phyloP scores from a whole-genome alignment of 257 asterid genomes.

The Cinchona pubescens region DNA sequence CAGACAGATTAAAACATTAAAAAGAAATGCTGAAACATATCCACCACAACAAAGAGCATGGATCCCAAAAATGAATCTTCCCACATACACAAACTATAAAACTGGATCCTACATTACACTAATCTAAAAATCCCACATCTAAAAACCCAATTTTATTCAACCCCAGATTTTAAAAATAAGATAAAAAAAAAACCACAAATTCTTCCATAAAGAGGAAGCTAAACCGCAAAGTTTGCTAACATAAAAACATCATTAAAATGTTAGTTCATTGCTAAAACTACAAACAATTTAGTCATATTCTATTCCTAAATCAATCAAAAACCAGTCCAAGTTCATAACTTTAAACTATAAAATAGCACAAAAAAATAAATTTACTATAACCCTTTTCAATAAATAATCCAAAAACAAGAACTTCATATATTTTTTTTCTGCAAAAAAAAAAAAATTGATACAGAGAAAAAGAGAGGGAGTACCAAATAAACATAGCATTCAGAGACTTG shows the following conservation, averaged over 20 bases:
- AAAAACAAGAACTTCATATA: not conserved
- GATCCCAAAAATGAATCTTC: too few species aligned
- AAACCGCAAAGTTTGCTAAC: not conserved
- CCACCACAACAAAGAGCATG: too few species aligned
- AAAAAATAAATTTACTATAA: not conserved
- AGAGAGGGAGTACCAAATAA: slow-evolving; percentile 57
- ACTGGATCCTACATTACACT: too few species aligned
- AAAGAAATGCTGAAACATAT: too few species aligned
- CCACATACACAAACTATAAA: too few species aligned
- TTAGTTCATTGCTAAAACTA: not conserved
- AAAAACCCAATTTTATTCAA: not conserved
- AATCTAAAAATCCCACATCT: not conserved
- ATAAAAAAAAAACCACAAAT: not conserved
- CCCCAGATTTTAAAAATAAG: too few species aligned
- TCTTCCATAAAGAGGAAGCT: not conserved
- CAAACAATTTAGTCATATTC: not conserved
- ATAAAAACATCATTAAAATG: not conserved
- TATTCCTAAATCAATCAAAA: slow-evolving; percentile 1
- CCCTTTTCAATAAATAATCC: slow-evolving; percentile 2
- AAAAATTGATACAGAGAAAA: not conserved
- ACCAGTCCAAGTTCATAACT: slow-evolving; percentile 4
- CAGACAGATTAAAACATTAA: not conserved
- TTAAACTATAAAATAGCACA: not conserved
- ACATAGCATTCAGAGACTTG: slow-evolving; percentile 91
- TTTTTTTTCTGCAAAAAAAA: not conserved